Percentiles rank a stretch among this genome's conserved stretches.
Evolutionary conservation across 768 basidiomycete genomes (phyloP).

Genomic region (Lentinula lateritia): DNA sequence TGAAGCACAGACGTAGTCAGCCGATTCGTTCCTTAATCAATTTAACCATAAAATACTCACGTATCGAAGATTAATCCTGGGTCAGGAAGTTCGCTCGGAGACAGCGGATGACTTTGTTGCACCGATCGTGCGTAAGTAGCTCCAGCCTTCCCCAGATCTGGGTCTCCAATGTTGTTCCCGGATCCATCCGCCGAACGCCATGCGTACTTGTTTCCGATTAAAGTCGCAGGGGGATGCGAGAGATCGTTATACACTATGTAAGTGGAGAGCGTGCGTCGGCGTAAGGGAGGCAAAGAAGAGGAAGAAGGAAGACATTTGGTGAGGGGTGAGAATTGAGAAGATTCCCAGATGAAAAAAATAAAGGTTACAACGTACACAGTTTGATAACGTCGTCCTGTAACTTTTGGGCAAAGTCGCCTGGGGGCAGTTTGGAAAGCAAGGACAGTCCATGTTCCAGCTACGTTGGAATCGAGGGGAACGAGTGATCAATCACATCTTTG

Average conservation of each 20-base stretch:
- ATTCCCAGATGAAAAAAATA: not conserved
- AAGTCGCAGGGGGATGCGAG: conserved; percentile 70
- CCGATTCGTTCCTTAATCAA: not conserved
- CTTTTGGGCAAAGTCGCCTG: conserved; percentile 30
- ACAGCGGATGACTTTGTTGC: conserved; percentile 60
- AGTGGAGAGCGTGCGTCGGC: not conserved
- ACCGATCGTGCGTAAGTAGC: conserved; percentile 82
- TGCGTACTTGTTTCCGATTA: conserved; percentile 53
- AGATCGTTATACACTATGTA: conserved; percentile 74
- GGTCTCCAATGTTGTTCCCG: conserved; percentile 63
- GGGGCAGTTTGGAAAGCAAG: conserved; percentile 55
- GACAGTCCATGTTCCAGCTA: conserved; percentile 71
- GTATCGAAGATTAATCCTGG: conserved; percentile 78
- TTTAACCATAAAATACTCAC: conserved; percentile 23
- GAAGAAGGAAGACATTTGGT: not conserved
- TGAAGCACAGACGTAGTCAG: not conserved
- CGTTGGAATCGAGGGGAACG: not conserved
- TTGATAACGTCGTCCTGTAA: conserved; percentile 46
- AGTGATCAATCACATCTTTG: not conserved
- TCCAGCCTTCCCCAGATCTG: conserved; percentile 73
- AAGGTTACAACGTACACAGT: conserved; percentile 37
- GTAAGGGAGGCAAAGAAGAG: not conserved
- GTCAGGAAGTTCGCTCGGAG: conserved; percentile 68
- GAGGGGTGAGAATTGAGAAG: not conserved
- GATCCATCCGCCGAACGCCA: conserved; percentile 77